These are phyloP conservation scores for Yamadazyma epiphylla DNA, from an alignment of 1,139 yeast genomes.

Conservation along the genomic window DNA sequence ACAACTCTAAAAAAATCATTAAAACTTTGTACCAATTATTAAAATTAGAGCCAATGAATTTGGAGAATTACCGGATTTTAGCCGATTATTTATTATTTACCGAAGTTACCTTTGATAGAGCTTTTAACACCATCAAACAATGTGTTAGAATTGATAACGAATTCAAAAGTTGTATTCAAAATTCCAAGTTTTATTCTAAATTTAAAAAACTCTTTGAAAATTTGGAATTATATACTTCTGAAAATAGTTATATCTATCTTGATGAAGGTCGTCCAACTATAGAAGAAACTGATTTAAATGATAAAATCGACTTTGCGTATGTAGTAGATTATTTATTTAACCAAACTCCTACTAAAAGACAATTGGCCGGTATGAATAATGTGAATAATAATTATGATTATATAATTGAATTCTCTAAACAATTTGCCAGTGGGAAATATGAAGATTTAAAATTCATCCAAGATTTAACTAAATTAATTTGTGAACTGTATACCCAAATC, in stretches of 20 bases:
- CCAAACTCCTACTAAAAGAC: conserved; percentile 28
- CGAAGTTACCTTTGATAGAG: conserved; percentile 47
- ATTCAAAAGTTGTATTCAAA: conserved; percentile 46
- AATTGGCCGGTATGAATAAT: conserved; percentile 18
- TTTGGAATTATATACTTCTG: conserved; percentile 43
- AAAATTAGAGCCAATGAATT: conserved; percentile 25
- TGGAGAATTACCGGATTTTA: conserved; percentile 26
- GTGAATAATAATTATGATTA: conserved; percentile 33
- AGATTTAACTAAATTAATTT: conserved; percentile 38
- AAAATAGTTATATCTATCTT: conserved; percentile 32
- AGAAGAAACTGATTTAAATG: conserved; percentile 14
- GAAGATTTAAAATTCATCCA: conserved; percentile 16
- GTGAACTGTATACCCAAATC: conserved; percentile 43
- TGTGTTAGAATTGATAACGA: conserved; percentile 75
- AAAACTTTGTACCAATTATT: conserved; percentile 23
- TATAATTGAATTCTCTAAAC: conserved; percentile 20
- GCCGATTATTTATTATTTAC: conserved; percentile 48
- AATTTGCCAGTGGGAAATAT: conserved; percentile 10
- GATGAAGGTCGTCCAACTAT: conserved; percentile 10
- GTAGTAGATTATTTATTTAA: conserved; percentile 23
- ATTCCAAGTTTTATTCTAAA: conserved; percentile 42
- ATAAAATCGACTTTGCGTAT: conserved; percentile 23
- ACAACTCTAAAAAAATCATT: conserved; percentile 17
- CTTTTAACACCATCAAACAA: conserved; percentile 47
- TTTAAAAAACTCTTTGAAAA: conserved; percentile 29